These are phyloP conservation scores for Blastobotrys chiropterorum DNA, from an alignment of 805 yeast species.

Conservation along the genomic window DNA sequence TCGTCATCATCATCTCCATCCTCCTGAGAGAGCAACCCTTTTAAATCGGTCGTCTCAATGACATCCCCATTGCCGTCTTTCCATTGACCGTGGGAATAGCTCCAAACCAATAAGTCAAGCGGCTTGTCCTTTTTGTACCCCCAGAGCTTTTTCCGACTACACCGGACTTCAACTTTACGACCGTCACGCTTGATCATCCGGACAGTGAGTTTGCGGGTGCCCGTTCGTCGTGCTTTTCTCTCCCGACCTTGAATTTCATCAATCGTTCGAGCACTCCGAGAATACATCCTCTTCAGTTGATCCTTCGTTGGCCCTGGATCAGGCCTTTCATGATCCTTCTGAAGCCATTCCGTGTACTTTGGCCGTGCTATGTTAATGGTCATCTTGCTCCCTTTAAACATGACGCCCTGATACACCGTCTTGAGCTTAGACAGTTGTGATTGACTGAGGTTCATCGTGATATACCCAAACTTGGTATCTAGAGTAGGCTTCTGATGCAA, in stretches of 20 bases:
- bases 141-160: constrained; percentile 81
- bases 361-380: constrained; percentile 59
- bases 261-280: constrained; percentile 21
- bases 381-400: constrained; percentile 67
- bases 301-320: constrained; percentile 25
- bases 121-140: constrained; percentile 66
- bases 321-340: constrained; percentile 39
- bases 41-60: constrained; percentile 48
- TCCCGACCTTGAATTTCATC: constrained; percentile 52
- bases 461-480: constrained; percentile 57
- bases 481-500: constrained; percentile 49
- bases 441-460: constrained; percentile 50
- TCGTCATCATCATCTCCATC: constrained; percentile 37
- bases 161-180: constrained; percentile 52
- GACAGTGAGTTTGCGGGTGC: constrained; percentile 49
- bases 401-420: constrained; percentile 58
- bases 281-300: constrained; percentile 32
- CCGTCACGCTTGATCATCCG: constrained; percentile 41
- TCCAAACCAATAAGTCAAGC: constrained; percentile 54
- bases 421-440: constrained; percentile 45
- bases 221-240: constrained; percentile 51
- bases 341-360: constrained; percentile 42
- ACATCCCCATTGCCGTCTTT: constrained; percentile 72
- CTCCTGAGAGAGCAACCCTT: constrained; percentile 24
- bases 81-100: constrained; percentile 66